Percentiles rank a stretch among this genome's conserved stretches.
phyloP scores from a whole-genome alignment of 805 yeast species.

The Metschnikowia noctiluminum region DNA sequence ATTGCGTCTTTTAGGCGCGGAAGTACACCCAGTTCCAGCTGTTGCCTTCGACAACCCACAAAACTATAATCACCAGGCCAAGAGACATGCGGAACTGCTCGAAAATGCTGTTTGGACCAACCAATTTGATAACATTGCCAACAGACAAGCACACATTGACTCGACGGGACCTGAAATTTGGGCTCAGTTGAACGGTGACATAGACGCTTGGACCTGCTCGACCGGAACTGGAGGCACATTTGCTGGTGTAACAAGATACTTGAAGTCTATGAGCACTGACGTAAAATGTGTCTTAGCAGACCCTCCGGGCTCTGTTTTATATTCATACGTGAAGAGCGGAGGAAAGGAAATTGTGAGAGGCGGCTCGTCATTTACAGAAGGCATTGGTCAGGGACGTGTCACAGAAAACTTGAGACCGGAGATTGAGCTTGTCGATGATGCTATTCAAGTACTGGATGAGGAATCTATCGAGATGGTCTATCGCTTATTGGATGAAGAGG shows the following conservation, averaged over 20 bases:
- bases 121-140: slow-evolving; percentile 86
- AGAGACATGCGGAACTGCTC: slow-evolving; percentile 72
- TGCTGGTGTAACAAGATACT: slow-evolving; percentile 78
- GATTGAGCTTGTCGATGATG: slow-evolving; percentile 72
- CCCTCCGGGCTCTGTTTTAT: slow-evolving; percentile 89
- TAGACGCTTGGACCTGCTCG: slow-evolving; percentile 84
- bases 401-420: slow-evolving; percentile 79
- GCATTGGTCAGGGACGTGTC: slow-evolving; percentile 93
- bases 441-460: slow-evolving; percentile 73
- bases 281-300: slow-evolving; percentile 76
- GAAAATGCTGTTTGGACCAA: slow-evolving; percentile 89
- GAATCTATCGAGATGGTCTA: slow-evolving; percentile 82
- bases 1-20: slow-evolving; percentile 74
- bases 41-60: slow-evolving; percentile 77
- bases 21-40: slow-evolving; percentile 85
- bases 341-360: slow-evolving; percentile 66
- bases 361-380: slow-evolving; percentile 91
- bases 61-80: slow-evolving; percentile 85
- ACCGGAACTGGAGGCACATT: slow-evolving; percentile 94
- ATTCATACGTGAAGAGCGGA: slow-evolving; percentile 68
- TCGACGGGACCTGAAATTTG: slow-evolving; percentile 93
- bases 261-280: slow-evolving; percentile 61
- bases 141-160: slow-evolving; percentile 83
- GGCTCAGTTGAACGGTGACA: slow-evolving; percentile 74
- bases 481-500: slow-evolving; percentile 82